Conservation (phyloP, 2,329 filamentous ascomycete species). For the Gnomoniopsis smithogilvyi region DNA sequence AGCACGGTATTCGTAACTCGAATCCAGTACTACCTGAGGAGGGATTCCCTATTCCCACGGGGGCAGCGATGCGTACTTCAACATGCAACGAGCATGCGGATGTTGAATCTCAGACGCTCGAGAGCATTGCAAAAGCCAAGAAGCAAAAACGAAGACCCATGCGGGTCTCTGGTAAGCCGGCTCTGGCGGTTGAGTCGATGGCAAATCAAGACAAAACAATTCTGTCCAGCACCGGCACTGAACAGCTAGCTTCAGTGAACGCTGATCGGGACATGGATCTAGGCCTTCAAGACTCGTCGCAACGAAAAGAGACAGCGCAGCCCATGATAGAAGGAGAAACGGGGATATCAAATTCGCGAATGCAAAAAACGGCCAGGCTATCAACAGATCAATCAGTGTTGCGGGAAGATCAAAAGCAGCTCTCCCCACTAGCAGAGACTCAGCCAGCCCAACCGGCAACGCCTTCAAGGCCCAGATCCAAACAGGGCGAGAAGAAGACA, state of each 20-base stretch:
- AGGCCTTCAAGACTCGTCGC: neutral
- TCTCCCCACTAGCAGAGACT: neutral
- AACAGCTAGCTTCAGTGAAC: neutral
- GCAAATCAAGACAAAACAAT: neutral
- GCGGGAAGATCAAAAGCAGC: too few species aligned
- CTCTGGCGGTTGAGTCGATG: neutral
- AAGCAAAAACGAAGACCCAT: neutral
- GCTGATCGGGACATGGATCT: neutral
- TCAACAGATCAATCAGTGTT: too few species aligned
- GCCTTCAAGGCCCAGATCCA: constrained; percentile 9
- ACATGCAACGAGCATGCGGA: too few species aligned
- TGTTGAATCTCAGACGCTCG: too few species aligned
- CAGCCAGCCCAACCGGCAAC: neutral
- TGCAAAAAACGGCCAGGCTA: too few species aligned
- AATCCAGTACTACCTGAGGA: too few species aligned
- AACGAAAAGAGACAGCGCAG: neutral
- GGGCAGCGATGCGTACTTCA: too few species aligned
- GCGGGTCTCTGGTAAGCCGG: neutral
- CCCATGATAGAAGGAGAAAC: neutral
- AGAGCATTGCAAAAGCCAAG: too few species aligned
- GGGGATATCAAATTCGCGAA: neutral
- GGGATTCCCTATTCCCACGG: too few species aligned
- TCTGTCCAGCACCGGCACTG: neutral
- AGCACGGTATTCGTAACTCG: too few species aligned
- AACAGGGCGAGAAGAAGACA: constrained; percentile 8